phyloP scores from a whole-genome alignment of 1,284 basidiomycete species.

The Ustilago bromivora region DNA sequence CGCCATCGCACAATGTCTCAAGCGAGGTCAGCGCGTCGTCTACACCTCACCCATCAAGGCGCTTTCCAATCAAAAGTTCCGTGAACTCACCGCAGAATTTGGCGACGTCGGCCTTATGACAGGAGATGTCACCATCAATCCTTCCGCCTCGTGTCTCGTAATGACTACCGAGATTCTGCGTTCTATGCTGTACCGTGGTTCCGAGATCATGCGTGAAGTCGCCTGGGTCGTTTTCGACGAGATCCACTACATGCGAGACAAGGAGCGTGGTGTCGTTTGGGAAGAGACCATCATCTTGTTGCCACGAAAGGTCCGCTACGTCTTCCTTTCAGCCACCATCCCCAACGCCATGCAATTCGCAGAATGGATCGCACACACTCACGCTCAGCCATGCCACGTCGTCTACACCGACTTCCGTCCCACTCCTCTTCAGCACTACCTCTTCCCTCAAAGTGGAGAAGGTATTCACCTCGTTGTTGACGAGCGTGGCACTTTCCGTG shows the following conservation, averaged over 20 bases:
- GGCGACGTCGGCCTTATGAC: constrained; percentile 99
- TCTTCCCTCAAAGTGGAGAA: constrained; percentile 95
- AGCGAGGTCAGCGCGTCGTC: constrained; percentile 92
- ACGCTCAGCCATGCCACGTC: constrained; percentile 98
- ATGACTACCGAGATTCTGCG: constrained; percentile 99
- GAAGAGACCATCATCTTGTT: constrained; percentile 93
- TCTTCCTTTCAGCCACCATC: constrained; percentile 99
- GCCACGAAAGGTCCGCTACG: constrained; percentile 94
- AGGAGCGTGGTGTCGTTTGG: constrained; percentile 77
- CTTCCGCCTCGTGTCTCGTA: constrained; percentile 93
- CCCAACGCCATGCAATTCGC: constrained; percentile 99
- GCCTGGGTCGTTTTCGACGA: constrained; percentile 99
- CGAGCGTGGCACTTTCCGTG: constrained; percentile 94
- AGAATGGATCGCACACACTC: constrained; percentile 97
- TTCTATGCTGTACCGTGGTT: constrained; percentile 98
- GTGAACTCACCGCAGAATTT: constrained; percentile 96
- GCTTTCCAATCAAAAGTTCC: constrained; percentile 97
- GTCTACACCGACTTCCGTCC: constrained; percentile 99
- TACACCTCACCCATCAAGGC: constrained; percentile 99
- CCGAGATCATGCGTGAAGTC: constrained; percentile 99
- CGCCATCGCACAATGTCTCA: constrained; percentile 95
- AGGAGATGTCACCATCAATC: constrained; percentile 99
- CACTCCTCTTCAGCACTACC: constrained; percentile 96
- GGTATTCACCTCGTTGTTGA: constrained; percentile 98
- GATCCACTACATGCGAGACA: constrained; percentile 99